Conservation (phyloP, 2,329 filamentous ascomycete genomes). For the Dissoconium aciculare region DNA sequence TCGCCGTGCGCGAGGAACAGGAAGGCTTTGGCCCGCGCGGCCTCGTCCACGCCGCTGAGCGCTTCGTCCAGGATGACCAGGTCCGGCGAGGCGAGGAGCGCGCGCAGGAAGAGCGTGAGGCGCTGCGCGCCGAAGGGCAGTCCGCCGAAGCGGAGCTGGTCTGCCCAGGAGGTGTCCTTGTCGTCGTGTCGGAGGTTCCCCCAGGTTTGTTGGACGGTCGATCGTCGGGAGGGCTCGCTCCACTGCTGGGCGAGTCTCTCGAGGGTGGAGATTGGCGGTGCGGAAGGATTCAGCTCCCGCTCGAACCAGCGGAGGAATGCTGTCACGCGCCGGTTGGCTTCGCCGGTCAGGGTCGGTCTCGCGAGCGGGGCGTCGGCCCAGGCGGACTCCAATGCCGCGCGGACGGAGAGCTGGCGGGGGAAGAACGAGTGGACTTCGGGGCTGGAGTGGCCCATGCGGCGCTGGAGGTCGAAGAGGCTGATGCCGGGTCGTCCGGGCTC, state of each 20-base stretch:
- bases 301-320: constrained; percentile 64
- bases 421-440: constrained; percentile 92
- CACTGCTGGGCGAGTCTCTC: neutral
- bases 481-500: constrained; percentile 56
- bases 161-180: constrained; percentile 45
- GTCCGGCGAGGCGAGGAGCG: constrained; percentile 31
- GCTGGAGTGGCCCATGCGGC: constrained; percentile 78
- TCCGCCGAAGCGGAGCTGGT: constrained; percentile 53
- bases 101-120: constrained; percentile 60
- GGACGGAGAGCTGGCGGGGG: constrained; percentile 58
- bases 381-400: constrained; percentile 65
- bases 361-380: constrained; percentile 79
- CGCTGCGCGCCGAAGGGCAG: constrained; percentile 71
- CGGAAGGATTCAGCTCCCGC: constrained; percentile 51
- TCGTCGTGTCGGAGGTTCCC: constrained; percentile 12
- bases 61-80: constrained; percentile 39
- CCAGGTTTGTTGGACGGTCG: constrained; percentile 1
- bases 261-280: neutral
- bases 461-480: constrained; percentile 84
- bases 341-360: constrained; percentile 47
- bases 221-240: neutral
- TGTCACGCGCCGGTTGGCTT: constrained; percentile 47
- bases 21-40: constrained; percentile 71
- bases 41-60: constrained; percentile 36
- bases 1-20: constrained; percentile 51